Conservation (phyloP, 371 early-diverging fungal genomes). For the Mucor velutinosus region DNA sequence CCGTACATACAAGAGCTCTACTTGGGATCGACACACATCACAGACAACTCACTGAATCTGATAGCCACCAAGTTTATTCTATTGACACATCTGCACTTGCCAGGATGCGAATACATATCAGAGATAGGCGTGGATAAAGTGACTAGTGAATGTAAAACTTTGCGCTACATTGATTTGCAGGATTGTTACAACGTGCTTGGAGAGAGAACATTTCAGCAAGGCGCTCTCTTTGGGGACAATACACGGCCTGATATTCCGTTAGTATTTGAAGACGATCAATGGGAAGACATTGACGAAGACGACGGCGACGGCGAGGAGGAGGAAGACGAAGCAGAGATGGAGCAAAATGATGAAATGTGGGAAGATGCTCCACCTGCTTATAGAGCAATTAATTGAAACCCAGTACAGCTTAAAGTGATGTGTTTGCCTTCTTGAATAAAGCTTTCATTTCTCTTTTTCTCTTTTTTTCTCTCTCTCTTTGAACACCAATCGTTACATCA, state of each 20-base stretch:
- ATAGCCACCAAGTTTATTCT: conserved; percentile 8
- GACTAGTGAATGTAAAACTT: conserved; percentile 4
- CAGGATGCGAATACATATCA: conserved; percentile 14
- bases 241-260: neutral
- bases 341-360: neutral
- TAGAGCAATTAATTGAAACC: neutral
- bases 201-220: neutral
- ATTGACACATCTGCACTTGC: conserved; percentile 8
- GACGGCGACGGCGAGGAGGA: conserved; percentile 1
- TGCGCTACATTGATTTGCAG: conserved; percentile 15
- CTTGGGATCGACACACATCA: conserved; percentile 18
- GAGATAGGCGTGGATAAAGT: conserved; percentile 17
- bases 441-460: neutral
- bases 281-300: conserved; percentile 11
- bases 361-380: neutral
- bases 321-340: neutral
- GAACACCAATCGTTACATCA: neutral
- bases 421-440: neutral
- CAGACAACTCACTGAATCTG: conserved; percentile 10
- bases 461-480: neutral
- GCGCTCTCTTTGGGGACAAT: neutral
- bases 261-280: neutral
- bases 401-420: neutral
- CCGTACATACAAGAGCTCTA: conserved; percentile 17
- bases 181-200: conserved; percentile 26